Evolutionary conservation across 495 filamentous ascomycete genomes (phyloP).

Genomic region (Haplographium delicatum): DNA sequence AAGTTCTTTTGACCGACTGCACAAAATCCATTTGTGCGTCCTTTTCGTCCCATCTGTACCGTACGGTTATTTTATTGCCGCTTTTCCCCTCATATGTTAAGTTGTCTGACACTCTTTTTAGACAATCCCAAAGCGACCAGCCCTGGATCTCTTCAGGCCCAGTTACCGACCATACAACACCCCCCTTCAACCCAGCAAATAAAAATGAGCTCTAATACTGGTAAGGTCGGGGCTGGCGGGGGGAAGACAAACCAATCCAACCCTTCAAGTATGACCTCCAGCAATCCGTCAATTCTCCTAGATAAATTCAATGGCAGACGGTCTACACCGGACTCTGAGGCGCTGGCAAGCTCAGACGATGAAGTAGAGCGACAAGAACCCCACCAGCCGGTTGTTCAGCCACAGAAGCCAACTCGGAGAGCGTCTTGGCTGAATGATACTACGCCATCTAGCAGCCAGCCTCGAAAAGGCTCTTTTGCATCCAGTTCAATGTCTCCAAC

Average conservation of each 20-base stretch:
- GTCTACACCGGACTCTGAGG: slow-evolving; percentile 90
- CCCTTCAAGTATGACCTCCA: slow-evolving; percentile 21
- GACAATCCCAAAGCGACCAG: no score
- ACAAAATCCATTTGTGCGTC: no score
- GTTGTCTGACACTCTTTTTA: no score
- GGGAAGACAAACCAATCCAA: slow-evolving; percentile 35
- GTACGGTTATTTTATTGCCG: no score
- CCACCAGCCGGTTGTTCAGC: slow-evolving; percentile 37
- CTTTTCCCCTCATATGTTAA: no score
- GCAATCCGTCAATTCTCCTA: slow-evolving; percentile 42
- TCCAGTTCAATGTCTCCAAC: slow-evolving; percentile 68
- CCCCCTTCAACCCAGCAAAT: background rate
- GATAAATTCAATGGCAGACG: slow-evolving; percentile 71
- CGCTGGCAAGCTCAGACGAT: slow-evolving; percentile 87
- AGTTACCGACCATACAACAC: background rate
- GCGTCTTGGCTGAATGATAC: slow-evolving; percentile 59
- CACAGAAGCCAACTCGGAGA: slow-evolving; percentile 48
- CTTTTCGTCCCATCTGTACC: no score
- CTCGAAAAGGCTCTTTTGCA: slow-evolving; percentile 56
- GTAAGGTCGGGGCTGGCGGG: slow-evolving; percentile 34
- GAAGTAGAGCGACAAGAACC: slow-evolving; percentile 60
- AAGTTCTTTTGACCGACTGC: no score
- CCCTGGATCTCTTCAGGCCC: background rate
- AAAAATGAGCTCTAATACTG: slow-evolving; percentile 39
- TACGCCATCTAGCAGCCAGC: slow-evolving; percentile 32